These are phyloP conservation scores for Picea glauca DNA, from an alignment of 75 land plant genomes.

Conservation along the genomic window DNA sequence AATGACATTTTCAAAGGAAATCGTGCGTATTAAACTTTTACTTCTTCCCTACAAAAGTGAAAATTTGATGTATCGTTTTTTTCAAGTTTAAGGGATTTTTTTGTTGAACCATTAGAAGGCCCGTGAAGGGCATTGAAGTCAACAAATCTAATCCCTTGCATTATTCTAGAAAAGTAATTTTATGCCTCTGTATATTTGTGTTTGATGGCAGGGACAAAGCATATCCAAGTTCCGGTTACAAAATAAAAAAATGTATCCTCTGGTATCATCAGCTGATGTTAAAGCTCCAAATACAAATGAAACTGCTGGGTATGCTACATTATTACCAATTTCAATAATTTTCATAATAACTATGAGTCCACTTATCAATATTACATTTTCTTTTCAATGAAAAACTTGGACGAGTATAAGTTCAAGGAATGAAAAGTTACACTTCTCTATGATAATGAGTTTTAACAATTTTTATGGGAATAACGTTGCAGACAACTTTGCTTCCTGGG, in stretches of 20 bases:
- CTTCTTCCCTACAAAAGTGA: not conserved
- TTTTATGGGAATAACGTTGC: constrained; percentile 17
- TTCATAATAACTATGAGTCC: too few species aligned
- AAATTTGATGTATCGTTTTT: too few species aligned
- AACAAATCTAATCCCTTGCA: not conserved
- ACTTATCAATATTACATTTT: not conserved
- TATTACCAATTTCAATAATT: not conserved
- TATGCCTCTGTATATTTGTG: not conserved
- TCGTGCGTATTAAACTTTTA: too few species aligned
- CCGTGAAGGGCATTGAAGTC: not conserved
- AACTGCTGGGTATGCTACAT: not conserved
- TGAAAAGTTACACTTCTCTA: not conserved
- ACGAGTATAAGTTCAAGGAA: not conserved
- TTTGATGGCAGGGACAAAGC: constrained; percentile 19
- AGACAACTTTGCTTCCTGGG: constrained; percentile 21
- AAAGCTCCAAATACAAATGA: not conserved
- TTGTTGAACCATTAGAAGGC: too few species aligned
- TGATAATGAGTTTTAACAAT: not conserved
- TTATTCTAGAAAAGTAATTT: not conserved
- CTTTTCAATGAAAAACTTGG: too few species aligned
- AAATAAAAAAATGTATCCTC: constrained; percentile 13
- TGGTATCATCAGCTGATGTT: constrained; percentile 17
- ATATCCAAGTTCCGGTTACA: constrained; percentile 4
- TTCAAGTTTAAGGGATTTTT: too few species aligned
- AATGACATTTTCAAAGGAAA: too few species aligned